Base-by-base conservation (phyloP, 139 green algal genomes). In the Yamagishiella unicocca region DNA sequence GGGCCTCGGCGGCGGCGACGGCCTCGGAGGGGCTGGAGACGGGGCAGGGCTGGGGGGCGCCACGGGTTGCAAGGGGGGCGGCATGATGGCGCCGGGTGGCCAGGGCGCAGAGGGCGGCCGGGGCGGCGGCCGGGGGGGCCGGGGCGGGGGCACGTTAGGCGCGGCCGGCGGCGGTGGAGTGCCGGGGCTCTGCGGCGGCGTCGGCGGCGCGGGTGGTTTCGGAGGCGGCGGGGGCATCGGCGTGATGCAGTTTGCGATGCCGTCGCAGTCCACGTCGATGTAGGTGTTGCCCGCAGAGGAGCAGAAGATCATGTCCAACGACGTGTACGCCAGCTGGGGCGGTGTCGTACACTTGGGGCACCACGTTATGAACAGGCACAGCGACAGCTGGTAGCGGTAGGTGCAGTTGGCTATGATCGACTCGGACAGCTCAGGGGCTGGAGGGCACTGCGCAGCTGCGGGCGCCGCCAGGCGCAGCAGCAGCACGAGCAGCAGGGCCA, bases 291-390 rank as follows among this genome's bases (percentile, higher is more conserved):
- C 42, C 4, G 33, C 43, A 0, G 68, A 8, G 7, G 35, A 27
- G 66, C 80, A 86, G 29, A 78, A n/a, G 43, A 31, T n/a, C 42
- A 86, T 78, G 42, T 86, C 64, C 4, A 86, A 42, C 2, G 66
- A 77, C 6, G 80, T 86, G 45, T 68, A 86, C 14, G 64, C 43
- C 64, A 68, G 64, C 33, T 77, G 62, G 5, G 64, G 10, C 22
- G 80, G 80, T 1, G 80, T 46, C 27, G 7, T 19, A 25, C 80
- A 86, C 43, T 86, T 86, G 42, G 45, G 80, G 42, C 80, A 86
- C 80, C 80, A 86, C 0, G 64, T 78, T 22, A 33, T 37, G 43
- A 86, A 77, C 0, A 78, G 66, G 80, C 80, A 86, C n/a, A 86
- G 45, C 17, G 80, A 67, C 29, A 12, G 21, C 22, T 77, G 31